phyloP scores from a whole-genome alignment of 2,329 filamentous ascomycete species.

The Fusarium euwallaceae region DNA sequence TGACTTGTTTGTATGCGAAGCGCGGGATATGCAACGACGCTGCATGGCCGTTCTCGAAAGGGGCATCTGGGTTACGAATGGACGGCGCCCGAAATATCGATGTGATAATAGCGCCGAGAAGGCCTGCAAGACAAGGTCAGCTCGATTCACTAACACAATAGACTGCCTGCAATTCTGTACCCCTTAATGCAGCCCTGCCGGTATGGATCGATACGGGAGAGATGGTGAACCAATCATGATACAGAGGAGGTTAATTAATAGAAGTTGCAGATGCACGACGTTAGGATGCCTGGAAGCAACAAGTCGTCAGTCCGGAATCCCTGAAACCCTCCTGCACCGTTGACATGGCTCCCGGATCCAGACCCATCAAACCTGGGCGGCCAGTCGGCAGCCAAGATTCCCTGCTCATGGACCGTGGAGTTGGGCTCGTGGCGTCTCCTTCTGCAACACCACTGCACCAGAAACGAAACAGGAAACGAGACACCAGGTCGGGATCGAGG shows the following conservation, averaged over 20 bases:
- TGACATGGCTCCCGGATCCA: constrained; percentile 7
- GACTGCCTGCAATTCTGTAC: not conserved
- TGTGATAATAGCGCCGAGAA: constrained; percentile 4
- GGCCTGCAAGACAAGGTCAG: constrained; percentile 2
- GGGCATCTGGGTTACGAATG: not conserved
- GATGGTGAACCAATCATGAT: not conserved
- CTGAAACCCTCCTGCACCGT: constrained; percentile 5
- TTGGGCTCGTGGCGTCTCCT: constrained; percentile 24
- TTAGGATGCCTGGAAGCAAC: not conserved
- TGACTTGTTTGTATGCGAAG: not conserved
- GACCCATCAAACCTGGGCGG: constrained; percentile 14
- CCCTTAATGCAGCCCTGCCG: not conserved
- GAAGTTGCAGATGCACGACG: not conserved
- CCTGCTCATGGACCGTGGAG: constrained; percentile 15
- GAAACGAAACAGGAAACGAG: constrained; percentile 35
- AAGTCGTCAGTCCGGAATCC: not conserved
- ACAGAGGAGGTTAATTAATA: not conserved
- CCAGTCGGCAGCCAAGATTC: constrained; percentile 9
- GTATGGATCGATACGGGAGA: not conserved
- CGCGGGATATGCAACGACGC: not conserved
- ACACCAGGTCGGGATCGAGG: constrained; percentile 23
- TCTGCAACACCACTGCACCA: constrained; percentile 14
- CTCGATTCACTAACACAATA: not conserved
- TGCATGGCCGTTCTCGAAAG: not conserved
- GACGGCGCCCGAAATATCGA: not conserved